Evolutionary conservation across 768 basidiomycete species (phyloP).

Genomic region (Collybiopsis confluens): DNA sequence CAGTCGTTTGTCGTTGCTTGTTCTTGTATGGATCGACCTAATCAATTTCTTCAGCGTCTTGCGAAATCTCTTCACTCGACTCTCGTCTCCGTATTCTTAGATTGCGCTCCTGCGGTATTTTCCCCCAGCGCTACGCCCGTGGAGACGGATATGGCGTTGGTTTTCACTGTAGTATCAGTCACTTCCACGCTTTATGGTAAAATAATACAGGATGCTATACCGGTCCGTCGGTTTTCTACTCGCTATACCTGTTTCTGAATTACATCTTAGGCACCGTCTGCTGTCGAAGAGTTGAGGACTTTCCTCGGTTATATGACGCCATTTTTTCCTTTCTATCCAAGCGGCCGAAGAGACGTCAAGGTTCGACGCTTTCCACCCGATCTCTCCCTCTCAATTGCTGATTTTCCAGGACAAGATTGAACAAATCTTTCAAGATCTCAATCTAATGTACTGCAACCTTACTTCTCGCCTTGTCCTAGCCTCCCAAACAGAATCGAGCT

Average conservation of each 20-base stretch:
- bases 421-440: constrained; percentile 64
- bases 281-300: constrained; percentile 46
- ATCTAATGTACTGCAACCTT: constrained; percentile 75
- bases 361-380: constrained; percentile 24
- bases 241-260: constrained; percentile 6
- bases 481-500: constrained; percentile 13
- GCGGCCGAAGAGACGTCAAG: constrained; percentile 53
- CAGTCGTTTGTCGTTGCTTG: constrained; percentile 8
- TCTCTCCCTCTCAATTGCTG: neutral
- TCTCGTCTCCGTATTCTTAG: constrained; percentile 80
- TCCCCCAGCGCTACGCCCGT: constrained; percentile 55
- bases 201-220: constrained; percentile 43
- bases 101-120: constrained; percentile 81
- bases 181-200: constrained; percentile 55
- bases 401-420: constrained; percentile 43
- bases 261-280: constrained; percentile 19
- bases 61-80: constrained; percentile 73
- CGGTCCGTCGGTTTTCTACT: constrained; percentile 28
- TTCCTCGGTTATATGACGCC: constrained; percentile 72
- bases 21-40: constrained; percentile 3
- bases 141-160: constrained; percentile 56
- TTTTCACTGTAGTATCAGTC: constrained; percentile 56
- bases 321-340: constrained; percentile 76
- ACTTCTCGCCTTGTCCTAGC: constrained; percentile 56
- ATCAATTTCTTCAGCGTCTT: constrained; percentile 46